phyloP scores from a whole-genome alignment of 1,284 basidiomycete species.

The Moniliophthora roreri region DNA sequence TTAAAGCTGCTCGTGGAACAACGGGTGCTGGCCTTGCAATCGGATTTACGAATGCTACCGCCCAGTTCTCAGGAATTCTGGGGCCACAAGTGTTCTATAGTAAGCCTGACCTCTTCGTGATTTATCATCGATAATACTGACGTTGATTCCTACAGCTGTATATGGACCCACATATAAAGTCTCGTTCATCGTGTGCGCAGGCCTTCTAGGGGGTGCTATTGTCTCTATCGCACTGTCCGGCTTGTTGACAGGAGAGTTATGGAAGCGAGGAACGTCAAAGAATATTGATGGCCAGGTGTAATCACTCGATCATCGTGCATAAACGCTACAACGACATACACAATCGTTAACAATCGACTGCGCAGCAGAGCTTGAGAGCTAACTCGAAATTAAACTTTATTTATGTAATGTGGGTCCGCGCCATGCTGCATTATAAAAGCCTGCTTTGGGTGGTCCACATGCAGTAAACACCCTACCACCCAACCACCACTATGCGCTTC shows the following conservation, averaged over 20 bases:
- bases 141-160: slow-evolving; percentile 3
- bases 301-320: too few relatives aligned
- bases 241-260: slow-evolving; percentile 3
- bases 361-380: too few relatives aligned
- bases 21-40: slow-evolving; percentile 1
- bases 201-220: slow-evolving; percentile 10
- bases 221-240: slow-evolving; percentile 9
- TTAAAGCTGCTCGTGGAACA: slow-evolving; percentile 1
- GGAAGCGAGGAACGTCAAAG: background rate
- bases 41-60: background rate
- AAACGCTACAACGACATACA: too few relatives aligned
- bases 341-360: too few relatives aligned
- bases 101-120: background rate
- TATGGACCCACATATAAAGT: slow-evolving; percentile 14
- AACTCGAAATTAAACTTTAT: too few relatives aligned
- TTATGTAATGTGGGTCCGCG: too few relatives aligned
- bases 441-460: too few relatives aligned
- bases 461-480: too few relatives aligned
- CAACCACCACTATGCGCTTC: slow-evolving; percentile 8
- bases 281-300: too few relatives aligned
- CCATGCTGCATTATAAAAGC: too few relatives aligned
- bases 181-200: slow-evolving; percentile 11
- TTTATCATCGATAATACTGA: background rate
- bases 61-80: slow-evolving; percentile 1
- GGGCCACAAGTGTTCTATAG: background rate